These are phyloP conservation scores for Fusarium kyushuense DNA, from an alignment of 2,329 filamentous ascomycete genomes.

Conservation along the genomic window DNA sequence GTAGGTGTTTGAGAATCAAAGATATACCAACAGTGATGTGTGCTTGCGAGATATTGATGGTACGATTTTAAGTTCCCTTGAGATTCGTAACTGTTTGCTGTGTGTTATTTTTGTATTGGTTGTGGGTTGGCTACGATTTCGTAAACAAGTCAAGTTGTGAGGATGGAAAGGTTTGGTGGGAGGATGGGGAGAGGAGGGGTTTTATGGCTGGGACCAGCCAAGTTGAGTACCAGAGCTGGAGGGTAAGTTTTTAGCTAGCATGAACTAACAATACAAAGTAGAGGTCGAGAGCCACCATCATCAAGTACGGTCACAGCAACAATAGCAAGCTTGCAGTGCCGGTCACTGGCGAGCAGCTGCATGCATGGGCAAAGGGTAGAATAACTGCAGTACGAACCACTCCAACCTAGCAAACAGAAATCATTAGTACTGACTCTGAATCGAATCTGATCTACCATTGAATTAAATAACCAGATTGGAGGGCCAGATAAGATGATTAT, in stretches of 20 bases:
- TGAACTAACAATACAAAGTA: neutral
- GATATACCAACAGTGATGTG: constrained; percentile 7
- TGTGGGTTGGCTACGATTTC: neutral
- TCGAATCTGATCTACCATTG: too few relatives aligned
- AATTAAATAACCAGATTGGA: neutral
- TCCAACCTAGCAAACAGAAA: neutral
- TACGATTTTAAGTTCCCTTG: neutral
- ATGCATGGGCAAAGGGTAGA: constrained; percentile 3
- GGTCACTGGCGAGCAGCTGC: neutral
- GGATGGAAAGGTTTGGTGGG: constrained; percentile 20
- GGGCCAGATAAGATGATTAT: neutral
- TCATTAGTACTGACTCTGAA: neutral
- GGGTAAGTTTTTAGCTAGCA: neutral
- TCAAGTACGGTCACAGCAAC: neutral
- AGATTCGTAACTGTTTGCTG: neutral
- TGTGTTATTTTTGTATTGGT: neutral
- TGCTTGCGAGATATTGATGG: neutral
- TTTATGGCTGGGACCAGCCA: constrained; percentile 4
- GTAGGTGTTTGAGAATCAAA: neutral
- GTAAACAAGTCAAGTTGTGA: constrained; percentile 8
- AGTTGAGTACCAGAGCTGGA: neutral
- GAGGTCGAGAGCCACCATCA: neutral
- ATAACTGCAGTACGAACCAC: neutral
- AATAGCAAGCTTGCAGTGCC: constrained; percentile 17
- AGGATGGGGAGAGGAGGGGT: neutral